Evolutionary conservation across 2,329 filamentous ascomycete genomes (phyloP), one percentile per base, ranked within the genome.

Genomic region (Parafenestella ontariensis): DNA sequence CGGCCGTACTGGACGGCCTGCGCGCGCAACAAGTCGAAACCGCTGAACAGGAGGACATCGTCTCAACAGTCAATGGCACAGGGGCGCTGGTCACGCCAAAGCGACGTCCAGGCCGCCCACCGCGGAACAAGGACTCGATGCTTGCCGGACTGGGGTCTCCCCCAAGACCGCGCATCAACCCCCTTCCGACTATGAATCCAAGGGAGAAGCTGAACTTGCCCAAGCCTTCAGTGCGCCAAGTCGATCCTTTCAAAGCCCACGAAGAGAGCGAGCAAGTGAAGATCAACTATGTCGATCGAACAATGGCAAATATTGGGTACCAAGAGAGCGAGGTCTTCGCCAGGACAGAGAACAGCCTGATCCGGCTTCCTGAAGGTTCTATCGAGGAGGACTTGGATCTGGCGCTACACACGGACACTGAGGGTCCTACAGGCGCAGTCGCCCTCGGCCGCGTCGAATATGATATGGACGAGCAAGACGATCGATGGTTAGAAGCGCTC

Each of bases 391-490:
- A 89, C 61, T 76, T 88, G 18, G 85, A 87, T 56, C 74, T 86
- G 45, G 77, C 79, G 18, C 70, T 83, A 17, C 85, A 83, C 58
- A 79, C 79, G 17, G 89, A 90, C 44, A 84, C 83, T 8, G 88
- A 90, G 41, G 72, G 78, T 5, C 81, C 83, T 48, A 77, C 80
- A 34, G 80, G 80, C 17, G 84, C 73, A 3, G 71, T 78, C 18
- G 70, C 75, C 10, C 71, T 96, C 34, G 91, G 92, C 11, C 88
- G 91, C 52, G 95, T 99, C 18, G 95, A 99, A 73, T 99, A 99
- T 74, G 95, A 99, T 75, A 99, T 99, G 95, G 95, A 99, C 71
- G 95, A 99, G 77, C 95, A 99, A 71, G 95, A 99, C 74, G 92
- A 96, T 64, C 92, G 93, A 79, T 99, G 95, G 95, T 81, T 99